phyloP scores from a whole-genome alignment of 1,139 yeast genomes.

The Hemisphaericaspora subhashii region DNA sequence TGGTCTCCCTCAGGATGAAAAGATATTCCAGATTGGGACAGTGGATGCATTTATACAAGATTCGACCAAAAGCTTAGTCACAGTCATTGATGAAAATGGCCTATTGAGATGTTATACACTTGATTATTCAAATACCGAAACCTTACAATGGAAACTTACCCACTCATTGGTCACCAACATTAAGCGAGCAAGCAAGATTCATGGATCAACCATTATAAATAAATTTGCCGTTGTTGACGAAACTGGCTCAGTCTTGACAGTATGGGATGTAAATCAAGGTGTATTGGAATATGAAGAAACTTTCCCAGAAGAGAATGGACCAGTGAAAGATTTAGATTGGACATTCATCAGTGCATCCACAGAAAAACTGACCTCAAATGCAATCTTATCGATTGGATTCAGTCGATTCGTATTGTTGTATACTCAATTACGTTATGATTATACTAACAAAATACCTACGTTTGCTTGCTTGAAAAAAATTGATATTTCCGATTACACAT shows the following conservation, averaged over 20 bases:
- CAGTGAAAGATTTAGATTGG: conserved; percentile 74
- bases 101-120: conserved; percentile 42
- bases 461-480: conserved; percentile 75
- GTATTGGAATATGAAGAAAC: conserved; percentile 64
- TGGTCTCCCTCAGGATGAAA: conserved; percentile 26
- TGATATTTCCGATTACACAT: conserved; percentile 68
- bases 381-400: conserved; percentile 81
- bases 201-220: conserved; percentile 68
- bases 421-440: conserved; percentile 84
- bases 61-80: conserved; percentile 50
- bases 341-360: conserved; percentile 54
- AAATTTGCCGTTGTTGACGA: conserved; percentile 72
- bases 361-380: conserved; percentile 48
- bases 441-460: conserved; percentile 75
- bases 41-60: conserved; percentile 50
- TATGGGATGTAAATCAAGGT: conserved; percentile 76
- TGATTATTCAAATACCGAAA: conserved; percentile 12
- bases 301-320: conserved; percentile 35
- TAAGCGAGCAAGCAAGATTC: conserved; percentile 49
- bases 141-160: conserved; percentile 51
- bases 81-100: conserved; percentile 60
- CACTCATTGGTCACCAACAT: conserved; percentile 58
- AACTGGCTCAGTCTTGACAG: conserved; percentile 49
- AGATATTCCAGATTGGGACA: conserved; percentile 50
- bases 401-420: conserved; percentile 60